Evolutionary conservation across 2,329 filamentous ascomycete species (phyloP), one percentile per base, ranked within the genome.

Genomic region (Pseudogymnoascus sp.): DNA sequence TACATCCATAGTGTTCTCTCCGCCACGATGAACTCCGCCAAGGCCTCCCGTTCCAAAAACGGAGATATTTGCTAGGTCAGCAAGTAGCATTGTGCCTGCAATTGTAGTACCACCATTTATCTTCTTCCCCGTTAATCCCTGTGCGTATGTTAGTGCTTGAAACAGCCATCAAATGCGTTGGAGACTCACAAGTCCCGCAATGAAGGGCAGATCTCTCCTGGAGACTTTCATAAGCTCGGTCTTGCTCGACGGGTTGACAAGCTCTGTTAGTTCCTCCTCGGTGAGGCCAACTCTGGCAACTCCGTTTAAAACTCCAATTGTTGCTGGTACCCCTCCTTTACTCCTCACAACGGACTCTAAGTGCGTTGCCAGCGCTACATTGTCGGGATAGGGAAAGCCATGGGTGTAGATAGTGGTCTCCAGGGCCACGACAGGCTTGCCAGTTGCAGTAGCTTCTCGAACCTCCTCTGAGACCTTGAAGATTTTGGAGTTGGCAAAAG

Each of bases 361-460:
- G 54, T 87, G 82, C 18, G 84, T 76, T 50, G 90, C 90, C 12
- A 99, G 79, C 20, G 88, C 86, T 39, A 88, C 76, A 67, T 89
- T 90, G 28, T 88, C 83, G 0, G 87, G 87, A 67, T 88, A 88
- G 2, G 87, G 86, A 65, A 86, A 89, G 79, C 92, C 92, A 75
- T 99, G 94, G 1, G 94, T 99, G 75, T 99, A 97, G 68, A 99
- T 97, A 4, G 94, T 96, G 1, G 90, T 92, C 75, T 99, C 94
- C 4, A 99, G 81, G 14, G 93, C 94, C 9, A 99, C 92, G 3
- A 99, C 87, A 0, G 94, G 93, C 69, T 85, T 86, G 61, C 86
- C 86, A 11, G 84, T 82, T 41, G 84, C 79, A 57, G 97, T 74
- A 38, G 92, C 93, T 71, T 91, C 85, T 59, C 81, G 78, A 11